A percentile compares a stretch with the other conserved stretches of the same genome.
phyloP scores from a whole-genome alignment of 768 basidiomycete genomes.

The Amyloporia xantha region DNA sequence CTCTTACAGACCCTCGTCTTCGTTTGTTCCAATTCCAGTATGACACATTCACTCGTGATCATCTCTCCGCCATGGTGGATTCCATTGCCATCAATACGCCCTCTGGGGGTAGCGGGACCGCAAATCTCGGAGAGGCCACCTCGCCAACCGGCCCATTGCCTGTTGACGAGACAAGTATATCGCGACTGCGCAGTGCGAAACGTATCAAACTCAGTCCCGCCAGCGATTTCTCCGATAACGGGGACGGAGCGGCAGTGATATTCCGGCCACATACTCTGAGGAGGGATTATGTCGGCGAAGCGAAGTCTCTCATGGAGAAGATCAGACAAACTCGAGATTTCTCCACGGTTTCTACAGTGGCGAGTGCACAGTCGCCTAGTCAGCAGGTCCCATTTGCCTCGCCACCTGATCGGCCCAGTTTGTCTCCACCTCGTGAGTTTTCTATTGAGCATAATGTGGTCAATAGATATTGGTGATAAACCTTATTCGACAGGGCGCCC shows the following conservation, averaged over 20 bases:
- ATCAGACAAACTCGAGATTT: slow-evolving; percentile 74
- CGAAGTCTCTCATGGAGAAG: slow-evolving; percentile 69
- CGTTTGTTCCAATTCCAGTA: slow-evolving; percentile 91
- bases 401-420: neutral
- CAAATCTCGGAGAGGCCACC: slow-evolving; percentile 36
- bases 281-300: slow-evolving; percentile 75
- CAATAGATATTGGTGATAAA: no score
- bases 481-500: neutral
- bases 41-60: slow-evolving; percentile 93
- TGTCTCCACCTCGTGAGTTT: neutral
- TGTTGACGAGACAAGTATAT: slow-evolving; percentile 33
- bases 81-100: slow-evolving; percentile 82
- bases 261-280: slow-evolving; percentile 44
- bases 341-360: slow-evolving; percentile 64
- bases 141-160: slow-evolving; percentile 31
- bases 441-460: neutral
- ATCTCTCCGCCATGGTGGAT: slow-evolving; percentile 90
- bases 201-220: slow-evolving; percentile 72
- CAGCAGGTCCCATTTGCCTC: neutral
- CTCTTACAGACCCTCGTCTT: slow-evolving; percentile 64
- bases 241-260: slow-evolving; percentile 38
- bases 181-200: slow-evolving; percentile 68
- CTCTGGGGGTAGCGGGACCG: slow-evolving; percentile 42
- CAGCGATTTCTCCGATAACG: slow-evolving; percentile 46
- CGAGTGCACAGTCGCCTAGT: slow-evolving; percentile 31